phyloP scores from a whole-genome alignment of 1,139 yeast species.

The Saccharomyces pastorianus region DNA sequence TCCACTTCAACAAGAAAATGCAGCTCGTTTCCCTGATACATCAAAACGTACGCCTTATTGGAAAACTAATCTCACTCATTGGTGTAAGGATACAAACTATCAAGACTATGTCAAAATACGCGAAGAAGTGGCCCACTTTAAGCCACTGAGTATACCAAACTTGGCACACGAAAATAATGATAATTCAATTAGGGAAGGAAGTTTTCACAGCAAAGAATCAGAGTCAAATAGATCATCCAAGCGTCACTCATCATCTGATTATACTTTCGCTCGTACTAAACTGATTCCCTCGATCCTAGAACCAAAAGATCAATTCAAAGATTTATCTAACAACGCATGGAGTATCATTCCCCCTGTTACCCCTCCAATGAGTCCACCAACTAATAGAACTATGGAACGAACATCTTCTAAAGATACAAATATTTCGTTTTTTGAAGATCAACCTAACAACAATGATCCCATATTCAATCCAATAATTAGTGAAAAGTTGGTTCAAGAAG shows the following conservation, averaged over 20 bases:
- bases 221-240: background rate
- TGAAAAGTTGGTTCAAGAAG: slow-evolving; percentile 27
- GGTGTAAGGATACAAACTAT: slow-evolving; percentile 30
- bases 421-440: background rate
- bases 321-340: slow-evolving; percentile 15
- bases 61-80: slow-evolving; percentile 26
- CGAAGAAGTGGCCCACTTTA: slow-evolving; percentile 17
- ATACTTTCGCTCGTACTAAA: background rate
- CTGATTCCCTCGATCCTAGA: slow-evolving; percentile 21
- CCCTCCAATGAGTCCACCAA: slow-evolving; percentile 30
- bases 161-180: slow-evolving; percentile 1
- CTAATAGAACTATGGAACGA: slow-evolving; percentile 1
- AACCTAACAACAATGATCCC: background rate
- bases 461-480: slow-evolving; percentile 28
- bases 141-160: slow-evolving; percentile 5
- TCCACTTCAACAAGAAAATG: slow-evolving; percentile 25
- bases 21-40: slow-evolving; percentile 31
- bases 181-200: background rate
- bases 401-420: slow-evolving; percentile 2
- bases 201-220: background rate
- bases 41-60: slow-evolving; percentile 26
- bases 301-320: slow-evolving; percentile 23
- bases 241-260: background rate
- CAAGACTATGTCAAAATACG: slow-evolving; percentile 26
- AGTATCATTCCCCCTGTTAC: slow-evolving; percentile 22